Conservation (phyloP, 208 protist species). For the Leishmania lainsoni region DNA sequence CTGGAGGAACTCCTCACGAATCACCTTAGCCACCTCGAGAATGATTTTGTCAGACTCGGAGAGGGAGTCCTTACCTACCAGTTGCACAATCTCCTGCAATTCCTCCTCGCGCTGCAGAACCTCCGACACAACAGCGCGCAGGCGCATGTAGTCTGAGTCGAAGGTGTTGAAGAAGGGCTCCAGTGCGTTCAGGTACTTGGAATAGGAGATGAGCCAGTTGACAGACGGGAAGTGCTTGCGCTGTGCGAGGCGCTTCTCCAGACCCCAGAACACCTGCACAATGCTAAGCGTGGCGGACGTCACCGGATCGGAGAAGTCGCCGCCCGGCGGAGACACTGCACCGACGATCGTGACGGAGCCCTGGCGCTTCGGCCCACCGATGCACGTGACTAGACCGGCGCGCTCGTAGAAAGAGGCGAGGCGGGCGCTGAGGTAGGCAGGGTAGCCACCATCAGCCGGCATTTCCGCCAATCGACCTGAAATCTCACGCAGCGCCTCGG, state of each 20-base stretch:
- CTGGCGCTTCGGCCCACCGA: slow-evolving; percentile 95
- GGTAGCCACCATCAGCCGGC: slow-evolving; percentile 99
- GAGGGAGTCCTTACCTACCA: slow-evolving; percentile 99
- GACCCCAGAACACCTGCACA: slow-evolving; percentile 99
- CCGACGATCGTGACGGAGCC: slow-evolving; percentile 99
- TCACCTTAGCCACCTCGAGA: slow-evolving; percentile 99
- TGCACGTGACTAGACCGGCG: slow-evolving; percentile 94
- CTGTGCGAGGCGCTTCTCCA: slow-evolving; percentile 99
- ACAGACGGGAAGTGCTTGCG: slow-evolving; percentile 99
- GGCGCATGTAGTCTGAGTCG: slow-evolving; percentile 95
- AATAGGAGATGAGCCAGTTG: slow-evolving; percentile 99
- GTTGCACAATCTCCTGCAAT: slow-evolving; percentile 99
- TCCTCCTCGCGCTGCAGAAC: slow-evolving; percentile 99
- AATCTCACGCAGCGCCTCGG: slow-evolving; percentile 99
- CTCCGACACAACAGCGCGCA: slow-evolving; percentile 93
- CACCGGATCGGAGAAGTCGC: slow-evolving; percentile 99
- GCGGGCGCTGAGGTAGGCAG: slow-evolving; percentile 99
- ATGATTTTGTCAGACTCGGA: slow-evolving; percentile 99
- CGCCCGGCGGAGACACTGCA: slow-evolving; percentile 99
- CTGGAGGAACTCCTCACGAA: slow-evolving; percentile 99
- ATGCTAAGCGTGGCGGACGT: slow-evolving; percentile 99
- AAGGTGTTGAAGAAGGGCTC: slow-evolving; percentile 97
- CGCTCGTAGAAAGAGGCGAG: slow-evolving; percentile 99
- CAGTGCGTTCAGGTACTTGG: slow-evolving; percentile 98
- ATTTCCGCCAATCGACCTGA: slow-evolving; percentile 99